Conservation (phyloP, 1,284 basidiomycete genomes). For the Cerioporus squamosus region DNA sequence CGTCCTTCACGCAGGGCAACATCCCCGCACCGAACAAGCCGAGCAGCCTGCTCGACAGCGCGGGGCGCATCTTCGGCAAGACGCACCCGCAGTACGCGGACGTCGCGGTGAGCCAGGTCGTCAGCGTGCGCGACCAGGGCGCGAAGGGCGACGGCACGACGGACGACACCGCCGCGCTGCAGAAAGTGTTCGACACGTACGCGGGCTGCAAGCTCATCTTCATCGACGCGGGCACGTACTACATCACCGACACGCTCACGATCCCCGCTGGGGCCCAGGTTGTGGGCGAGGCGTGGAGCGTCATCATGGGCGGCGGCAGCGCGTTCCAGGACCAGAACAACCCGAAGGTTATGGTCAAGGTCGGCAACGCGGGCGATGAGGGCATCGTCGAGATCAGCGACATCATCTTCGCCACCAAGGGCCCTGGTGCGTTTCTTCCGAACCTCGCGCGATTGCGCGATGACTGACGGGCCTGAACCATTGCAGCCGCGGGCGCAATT, state of each 20-base stretch:
- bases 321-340: constrained; percentile 57
- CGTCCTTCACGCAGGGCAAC: constrained; percentile 52
- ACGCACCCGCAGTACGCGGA: constrained; percentile 51
- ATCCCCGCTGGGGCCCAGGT: constrained; percentile 75
- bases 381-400: constrained; percentile 65
- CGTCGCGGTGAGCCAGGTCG: constrained; percentile 64
- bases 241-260: constrained; percentile 70
- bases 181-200: constrained; percentile 66
- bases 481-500: constrained; percentile 64
- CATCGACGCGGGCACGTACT: constrained; percentile 72
- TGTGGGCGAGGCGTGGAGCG: constrained; percentile 79
- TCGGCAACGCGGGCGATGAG: constrained; percentile 52
- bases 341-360: constrained; percentile 62
- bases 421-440: constrained; percentile 47
- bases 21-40: constrained; percentile 58
- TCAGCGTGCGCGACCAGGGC: constrained; percentile 72
- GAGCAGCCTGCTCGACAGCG: constrained; percentile 55
- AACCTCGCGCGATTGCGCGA: background rate
- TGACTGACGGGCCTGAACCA: background rate
- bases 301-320: constrained; percentile 68
- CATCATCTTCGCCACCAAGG: constrained; percentile 57
- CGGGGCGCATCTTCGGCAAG: constrained; percentile 66
- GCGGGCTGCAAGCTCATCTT: constrained; percentile 79
- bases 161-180: constrained; percentile 76
- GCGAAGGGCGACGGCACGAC: constrained; percentile 76